phyloP scores from a whole-genome alignment of 371 early-diverging fungal species.

The Blastocladiella emersonii region DNA sequence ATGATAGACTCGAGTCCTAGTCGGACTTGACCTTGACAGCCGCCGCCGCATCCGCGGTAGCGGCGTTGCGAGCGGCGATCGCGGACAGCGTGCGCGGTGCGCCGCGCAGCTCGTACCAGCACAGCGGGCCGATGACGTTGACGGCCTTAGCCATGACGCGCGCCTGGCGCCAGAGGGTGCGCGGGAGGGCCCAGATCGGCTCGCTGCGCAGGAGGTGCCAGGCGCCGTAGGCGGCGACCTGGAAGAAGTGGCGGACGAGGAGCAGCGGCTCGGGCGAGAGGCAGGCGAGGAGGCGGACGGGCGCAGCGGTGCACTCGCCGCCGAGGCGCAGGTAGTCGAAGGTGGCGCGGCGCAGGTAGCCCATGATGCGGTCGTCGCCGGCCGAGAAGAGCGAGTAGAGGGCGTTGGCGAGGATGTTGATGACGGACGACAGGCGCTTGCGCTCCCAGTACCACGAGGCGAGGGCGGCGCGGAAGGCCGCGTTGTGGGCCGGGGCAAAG shows the following conservation, averaged over 20 bases:
- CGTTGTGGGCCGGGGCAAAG: neutral
- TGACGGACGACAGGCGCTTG: slow-evolving; percentile 51
- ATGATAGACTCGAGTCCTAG: too few relatives aligned
- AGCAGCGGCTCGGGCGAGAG: slow-evolving; percentile 46
- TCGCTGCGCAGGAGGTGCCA: slow-evolving; percentile 8
- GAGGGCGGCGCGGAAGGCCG: slow-evolving; percentile 34
- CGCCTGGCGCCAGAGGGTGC: neutral
- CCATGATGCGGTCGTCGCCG: slow-evolving; percentile 21
- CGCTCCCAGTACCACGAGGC: slow-evolving; percentile 57
- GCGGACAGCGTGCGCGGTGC: too few relatives aligned
- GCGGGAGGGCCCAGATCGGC: slow-evolving; percentile 17
- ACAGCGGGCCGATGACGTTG: slow-evolving; percentile 8
- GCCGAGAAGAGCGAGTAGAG: slow-evolving; percentile 78
- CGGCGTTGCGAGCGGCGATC: too few relatives aligned
- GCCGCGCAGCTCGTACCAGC: slow-evolving; percentile 7
- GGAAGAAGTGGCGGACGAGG: slow-evolving; percentile 66
- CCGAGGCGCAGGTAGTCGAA: slow-evolving; percentile 78
- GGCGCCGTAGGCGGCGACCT: slow-evolving; percentile 54
- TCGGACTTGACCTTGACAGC: too few relatives aligned
- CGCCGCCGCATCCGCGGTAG: too few relatives aligned
- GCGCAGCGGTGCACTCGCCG: slow-evolving; percentile 58
- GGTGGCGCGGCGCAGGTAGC: slow-evolving; percentile 63
- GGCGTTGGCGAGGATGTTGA: slow-evolving; percentile 83
- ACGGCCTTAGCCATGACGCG: slow-evolving; percentile 1
- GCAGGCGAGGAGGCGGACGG: slow-evolving; percentile 72